Conservation (phyloP, 2,329 filamentous ascomycete species). For the Xylariomycetidae sp. region DNA sequence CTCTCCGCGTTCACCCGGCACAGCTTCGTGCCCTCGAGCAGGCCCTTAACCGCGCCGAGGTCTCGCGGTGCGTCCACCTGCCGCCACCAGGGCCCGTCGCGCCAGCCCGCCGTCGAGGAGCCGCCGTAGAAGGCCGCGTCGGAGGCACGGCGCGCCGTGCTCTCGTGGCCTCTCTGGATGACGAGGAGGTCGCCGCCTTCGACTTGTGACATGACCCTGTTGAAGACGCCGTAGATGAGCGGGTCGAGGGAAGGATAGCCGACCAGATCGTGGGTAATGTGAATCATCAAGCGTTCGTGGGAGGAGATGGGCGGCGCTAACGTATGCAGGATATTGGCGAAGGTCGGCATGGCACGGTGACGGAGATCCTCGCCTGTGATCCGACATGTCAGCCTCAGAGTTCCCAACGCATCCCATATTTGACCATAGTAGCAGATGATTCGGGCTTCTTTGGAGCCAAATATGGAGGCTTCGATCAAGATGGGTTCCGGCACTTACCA, state of each 20-base stretch:
- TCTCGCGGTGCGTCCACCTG: constrained; percentile 63
- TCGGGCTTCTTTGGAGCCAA: too few species aligned
- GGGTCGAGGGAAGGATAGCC: constrained; percentile 93
- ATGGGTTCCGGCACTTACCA: constrained; percentile 60
- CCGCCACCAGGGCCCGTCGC: constrained; percentile 95
- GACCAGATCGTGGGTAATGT: constrained; percentile 92
- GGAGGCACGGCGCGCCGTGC: constrained; percentile 60
- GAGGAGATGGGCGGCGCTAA: constrained; percentile 94
- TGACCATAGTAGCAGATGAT: too few species aligned
- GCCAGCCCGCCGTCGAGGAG: constrained; percentile 58
- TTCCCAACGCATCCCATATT: too few species aligned
- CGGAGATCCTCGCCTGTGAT: constrained; percentile 76
- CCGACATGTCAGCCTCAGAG: background rate
- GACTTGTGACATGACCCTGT: constrained; percentile 96
- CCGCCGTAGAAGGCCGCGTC: constrained; percentile 48
- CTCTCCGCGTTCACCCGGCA: constrained; percentile 83
- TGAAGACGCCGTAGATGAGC: constrained; percentile 85
- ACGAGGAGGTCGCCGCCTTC: constrained; percentile 94
- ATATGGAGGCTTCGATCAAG: too few species aligned
- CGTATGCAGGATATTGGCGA: constrained; percentile 90
- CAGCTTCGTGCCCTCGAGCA: constrained; percentile 84
- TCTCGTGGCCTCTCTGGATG: constrained; percentile 87
- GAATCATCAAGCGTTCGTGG: constrained; percentile 93
- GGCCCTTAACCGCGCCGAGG: constrained; percentile 71
- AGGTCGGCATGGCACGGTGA: constrained; percentile 83